These are phyloP conservation scores for Jasminum sambac DNA, from an alignment of 257 asterid species.

Conservation along the genomic window DNA sequence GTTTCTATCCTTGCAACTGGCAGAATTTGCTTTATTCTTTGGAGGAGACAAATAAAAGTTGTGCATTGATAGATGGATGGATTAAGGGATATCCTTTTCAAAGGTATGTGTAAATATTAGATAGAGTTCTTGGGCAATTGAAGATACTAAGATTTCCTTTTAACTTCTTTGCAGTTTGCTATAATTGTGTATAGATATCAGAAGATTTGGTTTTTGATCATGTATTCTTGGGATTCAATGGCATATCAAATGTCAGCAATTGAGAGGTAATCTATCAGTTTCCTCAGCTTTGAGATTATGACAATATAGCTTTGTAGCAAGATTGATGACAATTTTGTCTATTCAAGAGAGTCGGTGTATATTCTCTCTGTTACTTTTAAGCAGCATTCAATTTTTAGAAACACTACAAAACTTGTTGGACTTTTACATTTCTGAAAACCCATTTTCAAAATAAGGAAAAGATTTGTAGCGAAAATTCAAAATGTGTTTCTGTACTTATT, in stretches of 20 bases:
- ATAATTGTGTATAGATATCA: slow-evolving; percentile 11
- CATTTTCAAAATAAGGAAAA: not conserved
- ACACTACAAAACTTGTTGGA: too few species aligned
- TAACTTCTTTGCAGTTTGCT: slow-evolving; percentile 6
- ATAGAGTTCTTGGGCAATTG: slow-evolving; percentile 23
- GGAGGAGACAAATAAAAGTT: slow-evolving; percentile 29
- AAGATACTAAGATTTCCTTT: not conserved
- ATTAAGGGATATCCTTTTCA: slow-evolving; percentile 26
- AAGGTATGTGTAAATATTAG: slow-evolving; percentile 26
- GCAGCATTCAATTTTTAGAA: not conserved
- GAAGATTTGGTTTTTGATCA: slow-evolving; percentile 1
- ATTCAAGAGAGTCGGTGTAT: slow-evolving; percentile 6
- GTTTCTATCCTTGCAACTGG: slow-evolving; percentile 22
- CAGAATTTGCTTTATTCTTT: slow-evolving; percentile 27
- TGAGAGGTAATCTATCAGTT: slow-evolving; percentile 33
- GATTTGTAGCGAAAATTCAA: not conserved
- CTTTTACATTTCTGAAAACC: too few species aligned
- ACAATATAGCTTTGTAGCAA: too few species aligned
- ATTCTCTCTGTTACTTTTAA: not conserved
- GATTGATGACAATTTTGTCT: too few species aligned
- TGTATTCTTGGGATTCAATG: slow-evolving; percentile 11
- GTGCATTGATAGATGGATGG: slow-evolving; percentile 27
- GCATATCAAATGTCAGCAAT: slow-evolving; percentile 15
- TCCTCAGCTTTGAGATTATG: not conserved
- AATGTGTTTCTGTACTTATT: too few species aligned